Evolutionary conservation across 345 rosid species (phyloP), one percentile per base, ranked within the genome.

Genomic region (Excoecaria cochinchinensis): DNA sequence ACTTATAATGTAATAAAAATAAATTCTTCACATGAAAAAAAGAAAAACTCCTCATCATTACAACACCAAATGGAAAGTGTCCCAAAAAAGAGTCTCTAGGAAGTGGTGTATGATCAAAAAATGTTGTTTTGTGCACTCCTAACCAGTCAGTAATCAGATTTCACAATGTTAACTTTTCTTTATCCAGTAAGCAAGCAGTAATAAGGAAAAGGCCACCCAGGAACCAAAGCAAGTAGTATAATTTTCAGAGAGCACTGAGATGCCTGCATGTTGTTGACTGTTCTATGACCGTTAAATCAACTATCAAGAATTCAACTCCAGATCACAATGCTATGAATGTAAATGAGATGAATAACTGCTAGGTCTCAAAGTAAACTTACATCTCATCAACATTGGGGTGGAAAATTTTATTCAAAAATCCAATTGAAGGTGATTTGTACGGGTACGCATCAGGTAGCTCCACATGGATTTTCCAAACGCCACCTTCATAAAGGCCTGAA

Each of bases 371-470:
- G 69, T 63, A 57, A 38, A 31, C 86, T 83, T 63, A 83, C 86
- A 80, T 62, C 56, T 83, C 86, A 67, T 83, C 86, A 67, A 83
- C 86, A 68, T 83, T 83, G 24, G 86, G 84, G 67, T 83, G 86
- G 75, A 58, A 83, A 60, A 80, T 80, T 78, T 80, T 83, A 42
- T 83, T 78, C 53, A 77, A 50, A 73, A 83, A 83, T 47, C 82
- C 86, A 75, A 80, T 75, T 48, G 83, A 83, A 72, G 84, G 86
- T 74, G 80, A 83, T 65, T 80, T 83, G 72, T 77, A 80, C 38
- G 82, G 86, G 47, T 83, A 83, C 57, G 82, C 86, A 83, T 83
- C 82, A 0, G 84, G 84, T 12, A 83, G 75, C 75, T 83, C 86
- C 51, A 83, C 86, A 71, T 78, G 75, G 62, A 80, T 59, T 75